phyloP scores from a whole-genome alignment of 2,329 filamentous ascomycete species.

The Ceratocystis alfenasii region DNA sequence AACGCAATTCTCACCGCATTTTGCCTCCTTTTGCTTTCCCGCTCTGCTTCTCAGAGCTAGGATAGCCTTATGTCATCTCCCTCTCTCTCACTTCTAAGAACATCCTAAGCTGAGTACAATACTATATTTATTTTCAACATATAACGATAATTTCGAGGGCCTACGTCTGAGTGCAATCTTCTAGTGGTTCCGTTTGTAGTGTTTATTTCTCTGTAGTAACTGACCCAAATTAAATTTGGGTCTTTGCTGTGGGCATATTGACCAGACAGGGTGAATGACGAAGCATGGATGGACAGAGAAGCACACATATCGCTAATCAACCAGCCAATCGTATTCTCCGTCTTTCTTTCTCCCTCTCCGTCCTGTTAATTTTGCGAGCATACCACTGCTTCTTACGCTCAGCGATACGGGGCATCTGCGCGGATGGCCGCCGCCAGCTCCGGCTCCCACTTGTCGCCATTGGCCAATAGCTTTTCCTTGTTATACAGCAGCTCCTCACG shows the following conservation, averaged over 20 bases:
- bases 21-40: too few relatives aligned
- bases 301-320: not conserved
- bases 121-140: too few relatives aligned
- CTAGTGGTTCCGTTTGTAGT: not conserved
- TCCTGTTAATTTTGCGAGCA: not conserved
- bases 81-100: too few relatives aligned
- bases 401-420: constrained; percentile 87
- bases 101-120: too few relatives aligned
- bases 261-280: constrained; percentile 3
- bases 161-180: too few relatives aligned
- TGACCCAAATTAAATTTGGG: not conserved
- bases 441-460: constrained; percentile 95
- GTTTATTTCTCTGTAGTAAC: constrained; percentile 1
- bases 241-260: constrained; percentile 7
- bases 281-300: constrained; percentile 1
- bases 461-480: constrained; percentile 83
- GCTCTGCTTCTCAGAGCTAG: too few relatives aligned
- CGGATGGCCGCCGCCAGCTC: constrained; percentile 85
- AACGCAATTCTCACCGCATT: too few relatives aligned
- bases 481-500: constrained; percentile 95
- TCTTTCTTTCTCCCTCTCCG: constrained; percentile 2
- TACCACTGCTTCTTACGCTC: constrained; percentile 27
- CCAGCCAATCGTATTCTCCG: not conserved
- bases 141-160: too few relatives aligned
- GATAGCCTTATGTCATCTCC: too few relatives aligned